Evolutionary conservation across 2,329 filamentous ascomycete genomes (phyloP), one percentile per base, ranked within the genome.

Genomic region (Penicillium psychrosexuale): DNA sequence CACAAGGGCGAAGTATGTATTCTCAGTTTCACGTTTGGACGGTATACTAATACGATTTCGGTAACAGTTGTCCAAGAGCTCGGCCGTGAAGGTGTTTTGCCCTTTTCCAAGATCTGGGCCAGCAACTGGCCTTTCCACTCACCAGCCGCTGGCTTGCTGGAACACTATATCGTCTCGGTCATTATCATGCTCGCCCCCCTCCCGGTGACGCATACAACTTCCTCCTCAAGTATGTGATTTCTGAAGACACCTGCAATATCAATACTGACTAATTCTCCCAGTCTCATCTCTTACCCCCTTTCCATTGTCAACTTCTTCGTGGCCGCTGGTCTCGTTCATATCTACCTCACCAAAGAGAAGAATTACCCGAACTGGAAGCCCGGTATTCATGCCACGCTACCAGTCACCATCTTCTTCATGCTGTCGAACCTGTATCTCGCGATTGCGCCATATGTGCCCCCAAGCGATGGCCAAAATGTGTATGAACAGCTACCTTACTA

Each of bases 161-260:
- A 88, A 19, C 86, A 89, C 68, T 89, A 84, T 80, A 64, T 86
- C 15, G 78, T 88, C 3, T 86, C 84, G 0, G 76, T 86, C 54
- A 79, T 89, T 42, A 79, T 89, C 12, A 79, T 90, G 31, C 69
- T 88, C 3, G 86, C 84, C 0, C 86, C 1, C 87, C 87, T 0
- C 82, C 85, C 0, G 86, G 86, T 0, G 80, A 85, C 15, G 85
- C 86, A 0, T 89, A 89, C 69, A 86, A 85, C 70, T 89, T 89
- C 63, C 61, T 77, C 11, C 58, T 74, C 56, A 75, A 75, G 72
- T 74, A 65, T 60, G 69, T 65, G 19, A 22, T 31, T 27, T 28
- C n/a, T 11, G n/a, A n/a, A 37, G 30, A 8, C 3, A 19, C 50
- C 19, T n/a, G 2, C 31, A 28, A 39, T 45, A 37, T 33, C 40